Base-by-base conservation (phyloP, 495 filamentous ascomycete genomes). In the Stereocaulon alpinum region DNA sequence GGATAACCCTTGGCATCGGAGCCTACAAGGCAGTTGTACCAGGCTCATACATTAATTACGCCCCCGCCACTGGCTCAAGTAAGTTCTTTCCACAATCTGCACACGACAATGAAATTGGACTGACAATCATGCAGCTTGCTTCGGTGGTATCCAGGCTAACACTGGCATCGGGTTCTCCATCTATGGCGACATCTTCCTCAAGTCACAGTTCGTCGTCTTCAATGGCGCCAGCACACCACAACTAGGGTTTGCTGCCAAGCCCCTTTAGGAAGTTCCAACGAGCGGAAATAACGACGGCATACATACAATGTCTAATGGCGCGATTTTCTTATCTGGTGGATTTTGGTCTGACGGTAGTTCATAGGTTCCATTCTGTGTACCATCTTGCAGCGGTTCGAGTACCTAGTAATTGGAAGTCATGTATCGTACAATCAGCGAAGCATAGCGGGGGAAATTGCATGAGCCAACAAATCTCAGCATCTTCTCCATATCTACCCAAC, bases 121-220 rank as follows among this genome's bases (percentile, higher is more conserved):
- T 61, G 41, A 66, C 55, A 37, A n/a, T 4, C 12, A 15, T 70
- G 68, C 51, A 71, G 76, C 55, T 56, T 88, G 86, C 72, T 83
- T 75, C 65, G 86, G 86, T 55, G 80, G 81, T 20, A 76, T 88
- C 59, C 85, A 88, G 72, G 69, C 69, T 55, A 81, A 84, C 70
- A 70, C 72, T 15, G 82, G 82, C 53, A 75, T 88, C 29, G 80
- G 76, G 24, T 81, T 88, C 67, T 77, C 77, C 58, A 89, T 93
- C 69, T 83, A 85, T 55, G 87, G 88, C 43, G 88, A 91, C 60
- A 77, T 90, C 49, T 88, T 87, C 66, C 78, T 93, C 61, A 91
- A 91, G 77, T 79, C 80, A 60, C 83, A 88, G 63, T 90, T 86
- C 66, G 87, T 85, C 20, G 82, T 93, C 4, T 91, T 91, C 64